Base-by-base conservation (phyloP, 78 protist species). In the Pelomyxa schiedti region DNA sequence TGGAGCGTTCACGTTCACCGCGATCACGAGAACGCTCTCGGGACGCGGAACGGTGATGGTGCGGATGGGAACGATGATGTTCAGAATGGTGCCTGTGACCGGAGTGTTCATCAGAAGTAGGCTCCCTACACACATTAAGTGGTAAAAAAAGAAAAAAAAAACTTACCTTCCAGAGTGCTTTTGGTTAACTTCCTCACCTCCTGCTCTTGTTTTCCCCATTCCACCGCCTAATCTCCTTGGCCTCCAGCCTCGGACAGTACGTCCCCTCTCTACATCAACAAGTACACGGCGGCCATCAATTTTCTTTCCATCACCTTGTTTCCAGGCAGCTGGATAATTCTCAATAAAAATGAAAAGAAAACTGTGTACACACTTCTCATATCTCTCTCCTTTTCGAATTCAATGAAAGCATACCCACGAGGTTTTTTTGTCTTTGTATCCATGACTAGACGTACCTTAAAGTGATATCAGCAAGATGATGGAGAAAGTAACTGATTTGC, bases 231-330 rank as follows among this genome's bases (percentile, higher is more conserved):
- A 63, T 24, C 82, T 78, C 24, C 96, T 72, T 9, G 96, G 96
- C 66, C 35, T 66, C 94, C 94, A 92, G 68, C 72, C 82, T 32
- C 80, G 72, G 30, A 89, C 92, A 2, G 93, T 90, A 39, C 96
- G 84, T 4, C 94, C 94, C 39, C 96, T 87, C 78, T 92, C 96
- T 65, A 92, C 85, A 47, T 92, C 96, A 5, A 90, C 94, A 8
- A 90, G 70, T 8, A 90, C 74, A 8, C 92, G 77, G 26, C 80
- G 74, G 22, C 86, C 92, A 38, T 90, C 92, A 66, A 84, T 72
- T 53, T 79, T 89, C 71, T 38, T 38, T 22, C 89, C 89, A 68
- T 88, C 90, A 1, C 82, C 87, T n/a, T 77, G 52, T 70, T 83
- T 85, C 79, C 86, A 79, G 5, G 93, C 92, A 24, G 42, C 79